Evolutionary conservation across 148 eudicot species (phyloP), one percentile per base, ranked within the genome.

Genomic region (Gaultheria prostrata): DNA sequence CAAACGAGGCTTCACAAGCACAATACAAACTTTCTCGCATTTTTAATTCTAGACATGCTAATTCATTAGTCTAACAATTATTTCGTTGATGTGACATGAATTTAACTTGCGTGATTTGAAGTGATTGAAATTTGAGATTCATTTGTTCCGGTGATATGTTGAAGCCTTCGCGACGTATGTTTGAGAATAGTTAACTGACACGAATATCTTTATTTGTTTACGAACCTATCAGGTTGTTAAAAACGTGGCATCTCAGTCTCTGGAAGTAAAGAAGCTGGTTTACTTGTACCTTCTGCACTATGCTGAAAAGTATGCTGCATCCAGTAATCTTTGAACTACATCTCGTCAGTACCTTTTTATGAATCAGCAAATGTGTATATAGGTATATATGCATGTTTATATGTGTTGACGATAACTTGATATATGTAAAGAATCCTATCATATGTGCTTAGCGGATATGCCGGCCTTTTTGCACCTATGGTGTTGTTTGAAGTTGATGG

Each of bases 241-340:
- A 86, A 97, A 97, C 82, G 99, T 97, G 79, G 99, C 98, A 28
- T 89, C 99, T 49, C 98, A 93, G 78, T 91, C 99, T 14, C 79
- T 95, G 86, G 98, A 97, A 91, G 96, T 95, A 78, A 97, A 97
- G 98, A 97, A 97, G 95, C 95, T 97, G 86, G 99, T 93, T 72
- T 97, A 97, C 90, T 87, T 95, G 87, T 97, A 95, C 91, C 87
- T 97, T 79, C 88, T 94, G 87, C 98, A 97, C 84, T 97, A 97
- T 78, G 99, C 99, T 86, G 98, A 97, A 88, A 97, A 93, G 99
- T 93, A 95, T 80, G 99, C 79, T 51, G 32, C 45, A 39, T 50
- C 76, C 17, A 84, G 75, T 85, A 65, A 80, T 80, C 11, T 49
- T 57, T 54, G 71, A 75, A 69, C 43, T 51, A 24, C 49, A 53